Evolutionary conservation across 495 filamentous ascomycete genomes (phyloP).

Genomic region (Aspergillus carlsbadensis): DNA sequence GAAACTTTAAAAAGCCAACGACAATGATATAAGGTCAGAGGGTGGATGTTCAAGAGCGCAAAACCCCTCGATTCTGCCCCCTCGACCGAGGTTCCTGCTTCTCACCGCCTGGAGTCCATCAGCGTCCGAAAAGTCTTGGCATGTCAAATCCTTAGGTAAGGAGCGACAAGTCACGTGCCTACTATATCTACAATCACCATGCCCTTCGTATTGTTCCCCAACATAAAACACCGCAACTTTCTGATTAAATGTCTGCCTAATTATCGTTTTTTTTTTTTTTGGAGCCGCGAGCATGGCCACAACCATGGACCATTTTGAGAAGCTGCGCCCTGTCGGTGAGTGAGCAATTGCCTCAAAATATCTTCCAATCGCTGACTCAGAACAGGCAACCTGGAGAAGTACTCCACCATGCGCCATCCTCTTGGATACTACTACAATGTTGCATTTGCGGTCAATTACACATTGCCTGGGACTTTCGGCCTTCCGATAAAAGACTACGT

Average conservation of each 20-base stretch:
- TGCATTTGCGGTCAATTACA: constrained; percentile 38
- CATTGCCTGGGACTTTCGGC: constrained; percentile 24
- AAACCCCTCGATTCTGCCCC: constrained; percentile 32
- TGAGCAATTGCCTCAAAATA: background rate
- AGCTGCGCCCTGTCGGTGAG: constrained; percentile 31
- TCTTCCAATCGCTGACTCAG: background rate
- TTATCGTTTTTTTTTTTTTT: background rate
- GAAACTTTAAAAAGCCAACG: background rate
- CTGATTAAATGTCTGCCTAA: too few species aligned
- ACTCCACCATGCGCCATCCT: constrained; percentile 41
- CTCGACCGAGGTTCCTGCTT: constrained; percentile 8
- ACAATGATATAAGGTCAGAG: background rate
- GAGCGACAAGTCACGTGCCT: background rate
- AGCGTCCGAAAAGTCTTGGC: background rate
- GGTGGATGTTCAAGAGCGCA: background rate
- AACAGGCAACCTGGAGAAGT: constrained; percentile 42
- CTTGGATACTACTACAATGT: constrained; percentile 48
- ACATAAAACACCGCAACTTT: background rate
- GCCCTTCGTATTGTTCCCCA: background rate
- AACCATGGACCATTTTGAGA: constrained; percentile 27
- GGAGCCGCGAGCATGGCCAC: background rate
- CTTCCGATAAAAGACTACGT: constrained; percentile 34
- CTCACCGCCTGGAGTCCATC: constrained; percentile 20
- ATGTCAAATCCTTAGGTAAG: background rate
- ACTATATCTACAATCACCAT: background rate